These are phyloP conservation scores for Jacaranda mimosifolia DNA, from an alignment of 257 asterid genomes.

Conservation along the genomic window DNA sequence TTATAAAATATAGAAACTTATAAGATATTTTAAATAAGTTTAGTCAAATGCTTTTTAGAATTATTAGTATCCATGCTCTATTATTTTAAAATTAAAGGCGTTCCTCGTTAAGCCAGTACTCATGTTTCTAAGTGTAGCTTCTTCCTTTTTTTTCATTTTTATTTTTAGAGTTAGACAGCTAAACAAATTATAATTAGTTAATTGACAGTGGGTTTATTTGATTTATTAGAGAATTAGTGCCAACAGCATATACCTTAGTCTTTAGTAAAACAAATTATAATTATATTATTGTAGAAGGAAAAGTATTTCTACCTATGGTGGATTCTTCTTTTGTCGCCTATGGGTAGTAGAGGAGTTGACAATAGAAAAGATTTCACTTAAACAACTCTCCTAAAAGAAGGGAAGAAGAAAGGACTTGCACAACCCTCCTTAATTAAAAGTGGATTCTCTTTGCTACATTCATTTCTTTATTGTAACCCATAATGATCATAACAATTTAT, in stretches of 20 bases:
- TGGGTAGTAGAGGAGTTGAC: conserved; percentile 74
- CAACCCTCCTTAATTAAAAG: conserved; percentile 36
- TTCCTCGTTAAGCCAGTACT: no score
- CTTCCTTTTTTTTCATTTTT: no score
- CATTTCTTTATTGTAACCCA: not conserved
- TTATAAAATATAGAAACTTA: no score
- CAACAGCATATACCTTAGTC: conserved; percentile 51
- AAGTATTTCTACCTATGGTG: conserved; percentile 36
- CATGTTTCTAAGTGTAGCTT: no score
- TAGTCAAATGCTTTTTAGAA: no score
- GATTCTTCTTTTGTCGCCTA: conserved; percentile 51
- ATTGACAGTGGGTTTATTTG: conserved; percentile 1
- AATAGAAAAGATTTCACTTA: conserved; percentile 45
- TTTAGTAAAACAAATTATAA: conserved; percentile 30
- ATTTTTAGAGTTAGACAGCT: conserved; percentile 30
- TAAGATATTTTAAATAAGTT: no score
- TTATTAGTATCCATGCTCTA: no score
- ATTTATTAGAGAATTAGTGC: conserved; percentile 50
- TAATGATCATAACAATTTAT: not conserved
- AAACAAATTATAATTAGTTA: not conserved
- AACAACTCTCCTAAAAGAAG: conserved; percentile 48
- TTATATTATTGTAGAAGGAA: conserved; percentile 15
- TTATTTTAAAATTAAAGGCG: no score
- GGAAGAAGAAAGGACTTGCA: conserved; percentile 40
- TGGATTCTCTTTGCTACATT: conserved; percentile 42